Evolutionary conservation across 192 early-diverging fungal species (phyloP), one percentile per base, ranked within the genome.

Genomic region (Linnemannia zychae): DNA sequence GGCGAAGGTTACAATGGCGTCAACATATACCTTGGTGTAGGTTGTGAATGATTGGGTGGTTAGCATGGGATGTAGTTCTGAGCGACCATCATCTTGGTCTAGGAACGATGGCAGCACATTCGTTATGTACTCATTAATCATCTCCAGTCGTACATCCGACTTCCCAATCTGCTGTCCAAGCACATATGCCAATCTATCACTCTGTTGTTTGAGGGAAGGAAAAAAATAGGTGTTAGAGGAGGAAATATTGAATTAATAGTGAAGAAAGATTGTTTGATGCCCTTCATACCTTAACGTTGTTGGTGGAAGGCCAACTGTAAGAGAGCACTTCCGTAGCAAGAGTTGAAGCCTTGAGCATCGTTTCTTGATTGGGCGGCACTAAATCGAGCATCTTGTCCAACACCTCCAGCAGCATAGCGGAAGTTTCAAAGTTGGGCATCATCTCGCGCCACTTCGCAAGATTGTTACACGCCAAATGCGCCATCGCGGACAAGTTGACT

Each of bases 141-240:
- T 74, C 20, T 78, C 74, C 12, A 90, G 49, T 34, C 80, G 72
- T 34, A 87, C 72, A 7, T 68, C 77, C 1, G 76, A 82, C 22
- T 83, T 78, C 75, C 84, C 80, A 16, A 92, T 89, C 9, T 87
- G 79, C 65, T 90, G 75, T 34, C 88, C 85, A 13, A 91, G 37
- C 33, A 92, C 79, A 68, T 86, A 88, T 0, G 87, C 76, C 33
- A 91, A 31, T 20, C 72, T 74, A 31, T 91, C 84, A 49, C 80
- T 86, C 89, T 89, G 66, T n/a, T 9, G 24, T 33, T 31, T 44
- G 40, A 44, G 40, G 9, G 4, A 44, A 44, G 9, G 40, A 44
- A 44, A 44, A n/a, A n/a, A n/a, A n/a, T n/a, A n/a, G n/a, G n/a
- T n/a, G n/a, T n/a, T n/a, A n/a, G n/a, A n/a, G n/a, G n/a, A n/a